Percentiles rank a stretch among this genome's conserved stretches.
Evolutionary conservation across 192 early-diverging fungal species (phyloP).

Genomic region (Funneliformis geosporum): DNA sequence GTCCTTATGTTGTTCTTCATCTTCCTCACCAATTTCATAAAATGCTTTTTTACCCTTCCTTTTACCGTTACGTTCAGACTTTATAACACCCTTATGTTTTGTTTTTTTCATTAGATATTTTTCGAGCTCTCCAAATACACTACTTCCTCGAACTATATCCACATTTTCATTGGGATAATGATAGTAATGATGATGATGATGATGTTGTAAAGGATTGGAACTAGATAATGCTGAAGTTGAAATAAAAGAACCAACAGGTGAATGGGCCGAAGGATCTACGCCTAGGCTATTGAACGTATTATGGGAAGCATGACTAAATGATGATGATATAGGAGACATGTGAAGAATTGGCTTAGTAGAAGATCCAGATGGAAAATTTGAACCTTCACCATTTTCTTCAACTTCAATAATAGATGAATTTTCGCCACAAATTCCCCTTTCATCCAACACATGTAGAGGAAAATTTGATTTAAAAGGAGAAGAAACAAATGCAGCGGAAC

Average conservation of each 20-base stretch:
- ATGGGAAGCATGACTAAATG: slow-evolving; percentile 19
- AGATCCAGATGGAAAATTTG: not conserved
- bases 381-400: slow-evolving; percentile 5
- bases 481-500: not conserved
- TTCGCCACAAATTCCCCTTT: not conserved
- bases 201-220: slow-evolving; percentile 32
- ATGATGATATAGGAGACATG: slow-evolving; percentile 26
- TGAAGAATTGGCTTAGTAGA: slow-evolving; percentile 15
- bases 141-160: slow-evolving; percentile 25
- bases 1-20: not conserved
- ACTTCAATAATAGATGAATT: not conserved
- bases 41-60: slow-evolving; percentile 17
- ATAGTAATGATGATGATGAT: slow-evolving; percentile 33
- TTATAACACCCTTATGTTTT: not conserved
- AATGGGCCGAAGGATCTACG: slow-evolving; percentile 25
- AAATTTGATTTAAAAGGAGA: not conserved
- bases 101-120: slow-evolving; percentile 23
- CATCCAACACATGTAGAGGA: slow-evolving; percentile 22
- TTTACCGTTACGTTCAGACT: not conserved
- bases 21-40: slow-evolving; percentile 9
- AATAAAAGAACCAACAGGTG: slow-evolving; percentile 23
- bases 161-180: slow-evolving; percentile 21
- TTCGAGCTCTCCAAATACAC: slow-evolving; percentile 31
- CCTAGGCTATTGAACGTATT: slow-evolving; percentile 31
- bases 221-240: slow-evolving; percentile 27